Conservation (phyloP, 768 basidiomycete species). For the Leccinum arenicola region DNA sequence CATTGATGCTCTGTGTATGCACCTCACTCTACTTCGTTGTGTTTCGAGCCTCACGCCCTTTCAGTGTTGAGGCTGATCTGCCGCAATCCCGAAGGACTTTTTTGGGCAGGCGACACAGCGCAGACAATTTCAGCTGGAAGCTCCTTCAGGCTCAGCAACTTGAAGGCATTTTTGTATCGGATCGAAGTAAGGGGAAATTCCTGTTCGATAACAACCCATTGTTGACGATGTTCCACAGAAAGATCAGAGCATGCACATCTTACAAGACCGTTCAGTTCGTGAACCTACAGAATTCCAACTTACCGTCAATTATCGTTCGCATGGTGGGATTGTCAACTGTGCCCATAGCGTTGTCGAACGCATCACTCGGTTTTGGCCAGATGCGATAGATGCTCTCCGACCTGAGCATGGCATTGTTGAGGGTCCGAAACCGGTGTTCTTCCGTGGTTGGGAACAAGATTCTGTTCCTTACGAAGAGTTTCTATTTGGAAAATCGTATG, state of each 20-base stretch:
- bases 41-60: constrained; percentile 6
- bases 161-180: constrained; percentile 65
- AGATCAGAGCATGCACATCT: constrained; percentile 10
- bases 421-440: constrained; percentile 60
- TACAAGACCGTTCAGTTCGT: constrained; percentile 14
- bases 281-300: constrained; percentile 52
- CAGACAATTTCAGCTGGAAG: constrained; percentile 76
- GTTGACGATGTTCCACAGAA: constrained; percentile 13
- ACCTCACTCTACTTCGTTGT: not conserved
- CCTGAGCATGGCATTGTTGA: constrained; percentile 55
- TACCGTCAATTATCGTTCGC: constrained; percentile 64
- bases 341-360: constrained; percentile 63
- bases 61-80: constrained; percentile 62
- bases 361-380: constrained; percentile 58
- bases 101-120: constrained; percentile 81
- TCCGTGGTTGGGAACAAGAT: constrained; percentile 45
- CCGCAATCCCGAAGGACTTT: constrained; percentile 60
- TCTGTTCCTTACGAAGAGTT: constrained; percentile 51
- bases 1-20: constrained; percentile 57
- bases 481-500: constrained; percentile 49
- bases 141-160: constrained; percentile 66
- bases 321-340: constrained; percentile 69
- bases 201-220: not conserved
- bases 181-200: constrained; percentile 45
- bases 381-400: constrained; percentile 57